A percentile compares a stretch with the other conserved stretches of the same genome.
Conservation (phyloP, 2,329 filamentous ascomycete species). For the Penicillium decumbens region DNA sequence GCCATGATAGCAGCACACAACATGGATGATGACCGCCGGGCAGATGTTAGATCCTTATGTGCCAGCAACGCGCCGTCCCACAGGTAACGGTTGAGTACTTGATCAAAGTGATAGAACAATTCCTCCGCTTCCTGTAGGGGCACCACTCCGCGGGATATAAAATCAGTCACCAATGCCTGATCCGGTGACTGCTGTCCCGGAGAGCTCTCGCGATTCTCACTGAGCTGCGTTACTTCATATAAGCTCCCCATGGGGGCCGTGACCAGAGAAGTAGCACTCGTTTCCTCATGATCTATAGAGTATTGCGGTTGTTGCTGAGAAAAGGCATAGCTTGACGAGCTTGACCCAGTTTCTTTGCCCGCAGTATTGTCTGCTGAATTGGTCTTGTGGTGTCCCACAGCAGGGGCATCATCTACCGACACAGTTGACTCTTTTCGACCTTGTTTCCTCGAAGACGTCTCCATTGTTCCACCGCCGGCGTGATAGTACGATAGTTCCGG, state of each 20-base stretch:
- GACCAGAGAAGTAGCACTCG: slow-evolving; percentile 34
- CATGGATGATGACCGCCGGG: slow-evolving; percentile 47
- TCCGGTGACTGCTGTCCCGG: slow-evolving; percentile 31
- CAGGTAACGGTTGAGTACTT: slow-evolving; percentile 39
- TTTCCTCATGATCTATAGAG: slow-evolving; percentile 36
- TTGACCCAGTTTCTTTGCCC: slow-evolving; percentile 14
- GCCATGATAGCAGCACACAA: slow-evolving; percentile 45
- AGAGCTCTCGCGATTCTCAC: slow-evolving; percentile 35
- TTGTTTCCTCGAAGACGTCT: slow-evolving; percentile 29
- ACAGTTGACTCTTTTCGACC: slow-evolving; percentile 33
- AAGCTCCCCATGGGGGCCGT: slow-evolving; percentile 47
- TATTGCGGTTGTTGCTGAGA: slow-evolving; percentile 30
- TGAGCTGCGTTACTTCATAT: slow-evolving; percentile 47
- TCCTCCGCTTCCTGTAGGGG: slow-evolving; percentile 43
- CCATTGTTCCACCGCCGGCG: slow-evolving; percentile 26
- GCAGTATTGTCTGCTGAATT: slow-evolving; percentile 14
- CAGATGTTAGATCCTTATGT: slow-evolving; percentile 45
- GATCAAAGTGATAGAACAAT: slow-evolving; percentile 39
- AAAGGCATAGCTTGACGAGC: slow-evolving; percentile 22
- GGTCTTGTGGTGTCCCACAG: slow-evolving; percentile 16
- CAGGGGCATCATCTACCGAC: slow-evolving; percentile 28
- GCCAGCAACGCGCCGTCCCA: slow-evolving; percentile 45
- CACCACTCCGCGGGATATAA: slow-evolving; percentile 49
- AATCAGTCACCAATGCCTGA: slow-evolving; percentile 42
- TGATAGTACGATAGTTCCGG: slow-evolving; percentile 40